These are phyloP conservation scores for Hanseniaspora opuntiae DNA, from an alignment of 805 yeast species.

Conservation along the genomic window DNA sequence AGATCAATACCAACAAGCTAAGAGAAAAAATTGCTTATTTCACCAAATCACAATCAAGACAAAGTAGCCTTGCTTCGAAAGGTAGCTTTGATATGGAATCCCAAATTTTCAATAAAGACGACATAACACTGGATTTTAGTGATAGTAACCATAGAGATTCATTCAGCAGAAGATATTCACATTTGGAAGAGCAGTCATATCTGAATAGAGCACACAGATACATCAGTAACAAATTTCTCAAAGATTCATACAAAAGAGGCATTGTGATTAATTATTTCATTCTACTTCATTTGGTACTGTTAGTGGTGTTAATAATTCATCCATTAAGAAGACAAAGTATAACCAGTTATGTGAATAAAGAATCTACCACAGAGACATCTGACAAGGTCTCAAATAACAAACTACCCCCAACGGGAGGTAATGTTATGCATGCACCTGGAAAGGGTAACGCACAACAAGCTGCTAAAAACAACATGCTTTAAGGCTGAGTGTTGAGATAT, in stretches of 20 bases:
- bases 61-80: neutral
- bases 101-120: neutral
- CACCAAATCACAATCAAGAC: neutral
- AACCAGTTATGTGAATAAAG: neutral
- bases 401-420: conserved; percentile 9
- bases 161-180: conserved; percentile 6
- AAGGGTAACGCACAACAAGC: conserved; percentile 11
- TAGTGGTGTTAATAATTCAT: neutral
- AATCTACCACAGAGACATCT: neutral
- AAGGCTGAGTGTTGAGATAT: neutral
- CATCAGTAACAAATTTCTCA: neutral
- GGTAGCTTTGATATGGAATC: conserved; percentile 3
- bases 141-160: neutral
- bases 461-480: neutral
- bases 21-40: neutral
- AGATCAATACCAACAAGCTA: neutral
- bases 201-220: neutral
- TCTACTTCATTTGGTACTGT: neutral
- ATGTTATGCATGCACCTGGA: conserved; percentile 12
- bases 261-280: conserved; percentile 5
- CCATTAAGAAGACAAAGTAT: neutral
- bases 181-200: neutral
- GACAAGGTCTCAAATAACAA: neutral
- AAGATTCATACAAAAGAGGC: neutral
- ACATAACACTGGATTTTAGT: neutral